Conservation (phyloP, 805 yeast species). For the Metschnikowia anglica region DNA sequence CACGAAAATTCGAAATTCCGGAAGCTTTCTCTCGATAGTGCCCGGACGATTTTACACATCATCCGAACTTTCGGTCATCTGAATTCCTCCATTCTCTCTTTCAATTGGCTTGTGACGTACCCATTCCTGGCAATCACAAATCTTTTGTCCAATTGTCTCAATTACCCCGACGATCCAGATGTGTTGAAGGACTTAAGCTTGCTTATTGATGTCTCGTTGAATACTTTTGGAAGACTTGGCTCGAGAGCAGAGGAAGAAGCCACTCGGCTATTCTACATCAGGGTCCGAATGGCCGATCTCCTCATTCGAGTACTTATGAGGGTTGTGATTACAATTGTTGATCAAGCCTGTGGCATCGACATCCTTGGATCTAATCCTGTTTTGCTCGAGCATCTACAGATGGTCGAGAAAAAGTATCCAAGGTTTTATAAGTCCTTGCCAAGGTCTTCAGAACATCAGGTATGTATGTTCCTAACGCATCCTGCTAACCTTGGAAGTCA, state of each 20-base stretch:
- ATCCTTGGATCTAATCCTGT: slow-evolving; percentile 19
- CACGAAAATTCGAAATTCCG: slow-evolving; percentile 25
- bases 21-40: slow-evolving; percentile 33
- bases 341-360: slow-evolving; percentile 19
- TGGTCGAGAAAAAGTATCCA: slow-evolving; percentile 21
- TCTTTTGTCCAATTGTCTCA: slow-evolving; percentile 31
- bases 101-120: slow-evolving; percentile 34
- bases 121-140: slow-evolving; percentile 34
- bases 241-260: slow-evolving; percentile 11
- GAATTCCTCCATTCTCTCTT: slow-evolving; percentile 24
- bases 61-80: slow-evolving; percentile 23
- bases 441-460: too few species aligned
- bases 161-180: slow-evolving; percentile 31
- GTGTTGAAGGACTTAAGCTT: slow-evolving; percentile 30
- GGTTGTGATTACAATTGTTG: slow-evolving; percentile 25
- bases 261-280: slow-evolving; percentile 15
- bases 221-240: slow-evolving; percentile 18
- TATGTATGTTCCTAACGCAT: slow-evolving; percentile 4
- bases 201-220: slow-evolving; percentile 26
- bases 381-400: slow-evolving; percentile 20
- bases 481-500: slow-evolving; percentile 2
- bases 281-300: slow-evolving; percentile 21
- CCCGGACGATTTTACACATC: slow-evolving; percentile 37
- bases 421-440: slow-evolving; percentile 14
- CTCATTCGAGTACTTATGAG: slow-evolving; percentile 25